Evolutionary conservation across 495 filamentous ascomycete species (phyloP).

Genomic region (Elaphomyces granulatus): DNA sequence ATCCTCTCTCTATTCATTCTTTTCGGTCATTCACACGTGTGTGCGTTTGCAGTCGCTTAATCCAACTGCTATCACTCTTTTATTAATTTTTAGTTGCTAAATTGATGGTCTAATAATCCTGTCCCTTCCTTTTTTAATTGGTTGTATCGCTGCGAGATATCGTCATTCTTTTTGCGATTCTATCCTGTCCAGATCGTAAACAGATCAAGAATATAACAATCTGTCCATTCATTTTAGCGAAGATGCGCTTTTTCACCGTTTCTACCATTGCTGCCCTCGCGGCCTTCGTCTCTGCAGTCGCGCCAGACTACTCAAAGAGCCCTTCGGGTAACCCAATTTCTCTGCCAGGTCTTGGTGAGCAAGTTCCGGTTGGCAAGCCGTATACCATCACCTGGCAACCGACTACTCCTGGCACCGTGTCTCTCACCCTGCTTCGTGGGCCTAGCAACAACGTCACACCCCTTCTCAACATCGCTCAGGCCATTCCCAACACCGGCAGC

Average conservation of each 20-base stretch:
- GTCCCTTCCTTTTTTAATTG: too few relatives aligned
- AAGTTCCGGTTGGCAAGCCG: conserved; percentile 39
- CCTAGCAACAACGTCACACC: conserved; percentile 41
- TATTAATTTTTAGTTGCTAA: neutral
- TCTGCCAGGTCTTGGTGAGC: conserved; percentile 35
- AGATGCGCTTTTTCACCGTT: conserved; percentile 38
- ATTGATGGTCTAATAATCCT: too few relatives aligned
- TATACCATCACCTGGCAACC: conserved; percentile 49
- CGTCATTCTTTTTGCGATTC: neutral
- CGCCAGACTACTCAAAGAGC: conserved; percentile 28
- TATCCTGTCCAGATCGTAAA: neutral
- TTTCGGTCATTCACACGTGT: neutral
- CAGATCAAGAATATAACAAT: neutral
- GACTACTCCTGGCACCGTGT: conserved; percentile 33
- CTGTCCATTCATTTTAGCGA: conserved; percentile 6
- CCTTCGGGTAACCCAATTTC: conserved; percentile 45
- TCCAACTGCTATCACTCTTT: neutral
- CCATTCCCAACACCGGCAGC: conserved; percentile 41
- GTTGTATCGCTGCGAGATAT: too few relatives aligned
- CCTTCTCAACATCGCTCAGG: conserved; percentile 39
- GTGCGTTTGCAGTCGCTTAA: neutral
- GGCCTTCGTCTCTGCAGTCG: conserved; percentile 39
- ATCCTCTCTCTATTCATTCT: neutral
- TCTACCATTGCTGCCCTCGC: conserved; percentile 34
- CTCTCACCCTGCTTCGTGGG: conserved; percentile 49